Percentiles rank a stretch among this genome's conserved stretches.
Conservation (phyloP, 306 rosid species). For the Mucuna pruriens region DNA sequence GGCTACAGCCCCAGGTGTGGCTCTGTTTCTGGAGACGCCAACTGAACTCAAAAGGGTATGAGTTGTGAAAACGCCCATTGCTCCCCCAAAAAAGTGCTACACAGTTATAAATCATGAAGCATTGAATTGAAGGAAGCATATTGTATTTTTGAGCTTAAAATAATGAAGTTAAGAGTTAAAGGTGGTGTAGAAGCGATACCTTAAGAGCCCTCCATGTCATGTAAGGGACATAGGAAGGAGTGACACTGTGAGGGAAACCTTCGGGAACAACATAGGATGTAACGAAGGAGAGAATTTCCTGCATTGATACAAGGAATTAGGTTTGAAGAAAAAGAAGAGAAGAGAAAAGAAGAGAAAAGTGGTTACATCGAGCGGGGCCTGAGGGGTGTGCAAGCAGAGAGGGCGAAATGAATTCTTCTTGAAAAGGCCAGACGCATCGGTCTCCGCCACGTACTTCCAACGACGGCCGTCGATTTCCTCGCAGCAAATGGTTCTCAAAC, state of each 20-base stretch:
- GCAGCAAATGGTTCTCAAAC: conserved; percentile 68
- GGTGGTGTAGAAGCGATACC: conserved; percentile 44
- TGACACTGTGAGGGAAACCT: conserved; percentile 90
- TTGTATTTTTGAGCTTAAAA: too few relatives aligned
- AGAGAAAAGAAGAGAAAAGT: neutral
- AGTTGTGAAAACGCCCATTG: conserved; percentile 99
- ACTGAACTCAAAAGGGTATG: conserved; percentile 89
- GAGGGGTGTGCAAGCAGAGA: conserved; percentile 68
- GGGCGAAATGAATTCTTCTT: conserved; percentile 74
- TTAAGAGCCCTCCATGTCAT: conserved; percentile 98
- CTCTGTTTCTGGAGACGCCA: conserved; percentile 77
- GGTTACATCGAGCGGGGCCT: conserved; percentile 74
- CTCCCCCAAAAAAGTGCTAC: conserved; percentile 98
- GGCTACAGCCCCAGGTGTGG: conserved; percentile 87
- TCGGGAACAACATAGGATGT: conserved; percentile 96
- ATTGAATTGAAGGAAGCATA: too few relatives aligned
- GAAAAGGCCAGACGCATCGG: conserved; percentile 53
- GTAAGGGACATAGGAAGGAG: conserved; percentile 92
- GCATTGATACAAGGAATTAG: too few relatives aligned
- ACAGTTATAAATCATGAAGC: neutral
- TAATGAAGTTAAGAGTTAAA: too few relatives aligned
- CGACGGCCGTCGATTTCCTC: conserved; percentile 91
- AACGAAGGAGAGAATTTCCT: conserved; percentile 75
- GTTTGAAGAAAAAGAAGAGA: neutral
- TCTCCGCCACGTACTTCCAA: conserved; percentile 86